Evolutionary conservation across 177 flowering plant species (phyloP), one percentile per base, ranked within the genome.

Genomic region (Vitis hybrid): DNA sequence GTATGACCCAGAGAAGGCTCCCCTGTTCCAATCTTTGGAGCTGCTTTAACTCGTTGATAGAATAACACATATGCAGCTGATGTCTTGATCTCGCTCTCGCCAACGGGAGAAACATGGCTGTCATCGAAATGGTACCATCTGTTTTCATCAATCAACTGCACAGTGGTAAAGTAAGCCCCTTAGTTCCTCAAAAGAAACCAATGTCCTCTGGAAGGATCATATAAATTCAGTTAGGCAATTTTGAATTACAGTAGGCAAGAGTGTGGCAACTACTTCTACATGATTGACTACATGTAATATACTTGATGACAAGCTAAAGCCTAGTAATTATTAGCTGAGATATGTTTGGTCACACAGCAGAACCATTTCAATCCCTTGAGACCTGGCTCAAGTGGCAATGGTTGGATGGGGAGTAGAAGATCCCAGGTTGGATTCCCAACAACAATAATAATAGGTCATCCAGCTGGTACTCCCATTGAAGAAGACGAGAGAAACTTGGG

Each of bases 61-160:
- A 94, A 92, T 62, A 92, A 75, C 61, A 94, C 85, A 74, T 94
- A 94, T 16, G 98, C 98, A 59, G 97, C 95, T 53, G 91, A 77
- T 8, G 97, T 88, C 82, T 76, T 86, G 60, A 94, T 86, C 1
- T 88, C 94, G 18, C 81, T 74, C 74, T 92, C 94, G 69, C 60
- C 75, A 19, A 85, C 84, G 0, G 86, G 75, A 60, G 93, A 84
- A 56, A 94, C 93, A 59, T 79, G 85, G 66, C 85, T 82, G 72
- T 94, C 98, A 64, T 94, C 97, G 64, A 94, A 94, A 81, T 88
- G 87, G 75, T 89, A 92, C 98, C 97, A 94, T 77, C 78, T 83
- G 74, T 88, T 80, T 66, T 90, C 97, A 51, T 87, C 90, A 45
- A 85, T 70, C 76, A 88, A 69, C 97, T 90, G 91, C 86, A 81